phyloP scores from a whole-genome alignment of 768 basidiomycete genomes.

The Hypholoma sublateritium region DNA sequence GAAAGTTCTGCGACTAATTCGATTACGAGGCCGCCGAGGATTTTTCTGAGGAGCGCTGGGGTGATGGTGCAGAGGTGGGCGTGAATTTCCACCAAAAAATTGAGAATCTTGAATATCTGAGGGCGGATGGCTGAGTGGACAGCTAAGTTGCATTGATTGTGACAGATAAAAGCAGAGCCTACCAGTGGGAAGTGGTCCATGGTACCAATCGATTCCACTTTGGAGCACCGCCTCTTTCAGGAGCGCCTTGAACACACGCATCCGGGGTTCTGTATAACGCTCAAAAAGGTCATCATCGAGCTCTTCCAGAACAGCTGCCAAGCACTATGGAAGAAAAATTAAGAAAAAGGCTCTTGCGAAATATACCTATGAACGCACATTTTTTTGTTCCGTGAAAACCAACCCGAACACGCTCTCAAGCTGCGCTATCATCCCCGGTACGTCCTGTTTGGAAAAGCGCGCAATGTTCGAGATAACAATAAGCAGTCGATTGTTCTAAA shows the following conservation, averaged over 20 bases:
- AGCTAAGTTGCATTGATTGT: neutral
- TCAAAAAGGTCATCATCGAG: constrained; percentile 89
- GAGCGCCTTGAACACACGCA: constrained; percentile 56
- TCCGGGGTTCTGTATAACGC: constrained; percentile 79
- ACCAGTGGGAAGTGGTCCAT: constrained; percentile 88
- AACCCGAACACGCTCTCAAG: constrained; percentile 74
- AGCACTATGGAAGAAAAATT: constrained; percentile 40
- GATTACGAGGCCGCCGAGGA: constrained; percentile 74
- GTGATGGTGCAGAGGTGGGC: constrained; percentile 83
- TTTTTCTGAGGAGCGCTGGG: constrained; percentile 73
- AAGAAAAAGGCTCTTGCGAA: constrained; percentile 7
- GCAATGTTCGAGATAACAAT: constrained; percentile 88
- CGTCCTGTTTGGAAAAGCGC: constrained; percentile 62
- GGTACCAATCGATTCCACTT: constrained; percentile 85
- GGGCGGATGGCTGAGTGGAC: constrained; percentile 72
- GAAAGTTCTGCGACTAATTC: constrained; percentile 80
- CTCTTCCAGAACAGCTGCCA: constrained; percentile 74
- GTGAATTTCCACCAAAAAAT: constrained; percentile 88
- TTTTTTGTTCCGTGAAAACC: constrained; percentile 67
- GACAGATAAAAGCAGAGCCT: constrained; percentile 15
- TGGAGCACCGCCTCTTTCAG: constrained; percentile 79
- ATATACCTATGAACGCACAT: constrained; percentile 36
- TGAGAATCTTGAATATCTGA: constrained; percentile 85
- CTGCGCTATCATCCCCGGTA: constrained; percentile 79
- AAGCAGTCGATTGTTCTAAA: constrained; percentile 79